Evolutionary conservation across 768 basidiomycete species (phyloP).

Genomic region (Mycena vitilis): DNA sequence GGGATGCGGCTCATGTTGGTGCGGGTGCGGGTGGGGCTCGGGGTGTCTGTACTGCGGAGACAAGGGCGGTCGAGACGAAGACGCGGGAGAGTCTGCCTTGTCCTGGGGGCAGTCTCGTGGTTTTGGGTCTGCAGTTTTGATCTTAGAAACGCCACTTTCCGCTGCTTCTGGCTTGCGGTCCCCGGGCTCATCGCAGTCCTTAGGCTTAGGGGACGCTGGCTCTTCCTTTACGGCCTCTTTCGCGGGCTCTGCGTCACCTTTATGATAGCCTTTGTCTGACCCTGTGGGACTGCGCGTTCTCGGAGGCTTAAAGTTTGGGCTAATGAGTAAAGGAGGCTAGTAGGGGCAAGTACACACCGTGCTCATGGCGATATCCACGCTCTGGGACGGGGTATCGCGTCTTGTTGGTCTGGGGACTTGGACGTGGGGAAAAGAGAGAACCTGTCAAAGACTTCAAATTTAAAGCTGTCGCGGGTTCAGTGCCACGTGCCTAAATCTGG

Average conservation of each 20-base stretch:
- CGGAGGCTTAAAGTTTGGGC: background rate
- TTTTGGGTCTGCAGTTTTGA: background rate
- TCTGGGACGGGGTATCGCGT: background rate
- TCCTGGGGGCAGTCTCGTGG: slow-evolving; percentile 13
- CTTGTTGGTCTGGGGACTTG: too few species aligned
- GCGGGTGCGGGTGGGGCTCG: slow-evolving; percentile 6
- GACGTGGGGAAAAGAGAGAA: background rate
- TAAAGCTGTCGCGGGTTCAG: background rate
- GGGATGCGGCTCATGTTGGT: slow-evolving; percentile 11
- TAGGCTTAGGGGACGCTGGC: background rate
- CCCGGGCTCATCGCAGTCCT: slow-evolving; percentile 7
- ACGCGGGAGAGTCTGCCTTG: slow-evolving; percentile 11
- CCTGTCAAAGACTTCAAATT: background rate
- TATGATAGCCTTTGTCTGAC: slow-evolving; percentile 24
- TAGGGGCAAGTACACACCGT: background rate
- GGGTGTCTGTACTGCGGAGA: slow-evolving; percentile 27
- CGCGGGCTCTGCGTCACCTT: background rate
- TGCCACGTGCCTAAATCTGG: background rate
- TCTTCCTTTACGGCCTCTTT: slow-evolving; percentile 17
- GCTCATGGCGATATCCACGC: background rate
- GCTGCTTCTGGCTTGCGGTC: background rate
- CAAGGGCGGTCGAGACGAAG: slow-evolving; percentile 14
- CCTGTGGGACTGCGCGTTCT: slow-evolving; percentile 21
- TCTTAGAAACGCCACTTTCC: slow-evolving; percentile 11
- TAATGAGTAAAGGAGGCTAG: background rate